Evolutionary conservation across 139 green algal species (phyloP), one percentile per base, ranked within the genome.

Genomic region (Picochlorum sp.): DNA sequence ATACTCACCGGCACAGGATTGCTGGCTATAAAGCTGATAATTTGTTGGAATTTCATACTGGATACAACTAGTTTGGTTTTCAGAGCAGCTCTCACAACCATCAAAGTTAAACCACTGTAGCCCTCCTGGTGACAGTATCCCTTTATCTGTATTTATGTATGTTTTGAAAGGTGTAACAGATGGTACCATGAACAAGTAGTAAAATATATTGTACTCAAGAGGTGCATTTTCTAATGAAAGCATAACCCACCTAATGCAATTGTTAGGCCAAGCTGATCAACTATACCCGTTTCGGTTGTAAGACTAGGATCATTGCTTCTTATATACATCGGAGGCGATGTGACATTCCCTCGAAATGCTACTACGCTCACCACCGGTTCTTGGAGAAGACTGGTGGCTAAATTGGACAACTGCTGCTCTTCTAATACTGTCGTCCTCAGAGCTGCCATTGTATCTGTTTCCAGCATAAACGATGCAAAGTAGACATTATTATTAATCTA

Each of bases 31-130:
- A 35, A 36, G 25, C 50, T 65, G 54, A 51, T 57, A 53, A 22
- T 35, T 26, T 47, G 39, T 47, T 16, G 39, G 10, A 4, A 22
- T 22, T 28, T 57, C 8, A 43, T 67, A 53, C 50, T 52, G 20
- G 37, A 64, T 54, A 36, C 47, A 33, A 14, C n/a, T n/a, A 55
- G 28, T 49, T 37, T 8, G 14, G 4, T 45, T 50, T 25, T 64
- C 64, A 37, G 64, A 64, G 50, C 73, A 80, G 0, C 9, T 13
- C 33, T 50, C 45, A 61, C 69, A 81, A 9, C 32, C 18, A 49
- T 69, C 63, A 30, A 58, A 58, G 49, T 80, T 66, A 35, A 68
- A 76, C 73, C 73, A 81, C 39, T 45, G 39, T 16, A 45, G 39
- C 9, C 39, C 39, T 45, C 39, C 39, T 45, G 39, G 39, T 16